phyloP scores from a whole-genome alignment of 1,139 yeast genomes.

The Candida tetrigidarum region DNA sequence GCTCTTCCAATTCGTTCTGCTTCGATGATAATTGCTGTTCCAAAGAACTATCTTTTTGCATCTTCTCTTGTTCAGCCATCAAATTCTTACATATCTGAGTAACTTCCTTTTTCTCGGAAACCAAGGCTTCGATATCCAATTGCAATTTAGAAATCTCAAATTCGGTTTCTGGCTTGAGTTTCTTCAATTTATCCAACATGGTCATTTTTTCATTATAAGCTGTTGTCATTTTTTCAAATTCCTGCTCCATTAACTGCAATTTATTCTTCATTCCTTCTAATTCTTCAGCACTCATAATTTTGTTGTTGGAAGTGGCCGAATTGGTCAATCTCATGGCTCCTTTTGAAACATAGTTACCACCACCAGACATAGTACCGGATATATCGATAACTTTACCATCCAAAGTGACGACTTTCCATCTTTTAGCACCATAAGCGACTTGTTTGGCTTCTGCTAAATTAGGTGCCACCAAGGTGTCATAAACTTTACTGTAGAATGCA shows the following conservation, averaged over 20 bases:
- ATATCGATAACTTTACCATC: constrained; percentile 93
- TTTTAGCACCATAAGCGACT: constrained; percentile 82
- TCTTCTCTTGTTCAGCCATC: constrained; percentile 39
- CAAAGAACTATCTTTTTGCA: constrained; percentile 26
- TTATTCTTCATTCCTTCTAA: constrained; percentile 59
- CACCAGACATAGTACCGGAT: constrained; percentile 98
- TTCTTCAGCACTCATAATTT: constrained; percentile 54
- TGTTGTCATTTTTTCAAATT: constrained; percentile 53
- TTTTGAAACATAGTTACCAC: constrained; percentile 70
- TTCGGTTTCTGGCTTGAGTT: constrained; percentile 74
- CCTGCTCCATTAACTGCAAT: constrained; percentile 56
- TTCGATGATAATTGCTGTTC: constrained; percentile 44
- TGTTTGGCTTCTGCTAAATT: constrained; percentile 79
- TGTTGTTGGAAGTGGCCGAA: constrained; percentile 27
- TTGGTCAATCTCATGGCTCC: constrained; percentile 66
- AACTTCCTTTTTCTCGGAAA: constrained; percentile 50
- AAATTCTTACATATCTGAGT: constrained; percentile 36
- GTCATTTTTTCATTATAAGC: constrained; percentile 63
- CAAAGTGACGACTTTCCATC: constrained; percentile 89
- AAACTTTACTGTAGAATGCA: constrained; percentile 87
- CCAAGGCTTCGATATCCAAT: constrained; percentile 69
- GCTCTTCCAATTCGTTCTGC: constrained; percentile 34
- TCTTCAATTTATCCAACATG: constrained; percentile 60
- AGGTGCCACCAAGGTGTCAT: constrained; percentile 85
- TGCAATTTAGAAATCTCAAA: constrained; percentile 59